Evolutionary conservation across 495 filamentous ascomycete species (phyloP).

Genomic region (Pseudomonodictys pantanalensis): DNA sequence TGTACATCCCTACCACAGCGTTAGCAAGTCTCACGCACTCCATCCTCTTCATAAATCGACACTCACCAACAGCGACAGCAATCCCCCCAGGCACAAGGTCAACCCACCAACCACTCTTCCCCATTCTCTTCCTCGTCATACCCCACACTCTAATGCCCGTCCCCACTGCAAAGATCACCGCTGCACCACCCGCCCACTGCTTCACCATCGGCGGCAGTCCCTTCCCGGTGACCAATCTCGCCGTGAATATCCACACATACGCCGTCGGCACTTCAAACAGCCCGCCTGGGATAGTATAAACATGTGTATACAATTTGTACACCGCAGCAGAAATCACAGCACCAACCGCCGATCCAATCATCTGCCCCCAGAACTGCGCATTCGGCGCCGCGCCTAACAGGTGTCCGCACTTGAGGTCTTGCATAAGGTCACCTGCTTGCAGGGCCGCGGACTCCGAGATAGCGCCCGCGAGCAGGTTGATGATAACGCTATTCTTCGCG

Average conservation of each 20-base stretch:
- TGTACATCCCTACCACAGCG: constrained; percentile 75
- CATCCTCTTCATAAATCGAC: constrained; percentile 1
- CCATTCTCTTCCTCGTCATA: constrained; percentile 40
- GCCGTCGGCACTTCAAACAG: constrained; percentile 92
- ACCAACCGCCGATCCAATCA: constrained; percentile 85
- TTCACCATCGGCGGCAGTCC: constrained; percentile 79
- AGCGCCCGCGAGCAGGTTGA: constrained; percentile 93
- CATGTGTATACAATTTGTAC: constrained; percentile 85
- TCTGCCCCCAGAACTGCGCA: constrained; percentile 94
- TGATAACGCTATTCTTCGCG: constrained; percentile 75
- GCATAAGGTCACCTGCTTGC: constrained; percentile 97
- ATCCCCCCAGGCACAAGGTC: constrained; percentile 83
- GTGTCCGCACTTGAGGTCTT: constrained; percentile 96
- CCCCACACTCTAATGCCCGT: constrained; percentile 66
- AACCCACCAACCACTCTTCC: constrained; percentile 53
- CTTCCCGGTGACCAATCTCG: constrained; percentile 87
- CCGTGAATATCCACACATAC: constrained; percentile 96
- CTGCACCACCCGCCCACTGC: constrained; percentile 71
- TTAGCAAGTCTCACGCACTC: constrained; percentile 28
- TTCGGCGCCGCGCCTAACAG: constrained; percentile 86
- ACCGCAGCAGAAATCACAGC: constrained; percentile 83
- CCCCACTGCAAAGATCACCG: constrained; percentile 62
- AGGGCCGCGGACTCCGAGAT: constrained; percentile 83
- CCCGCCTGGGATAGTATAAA: constrained; percentile 82
- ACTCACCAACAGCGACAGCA: constrained; percentile 80